These are phyloP conservation scores for Epichloe brachyelytri DNA, from an alignment of 2,329 filamentous ascomycete species.

Conservation along the genomic window DNA sequence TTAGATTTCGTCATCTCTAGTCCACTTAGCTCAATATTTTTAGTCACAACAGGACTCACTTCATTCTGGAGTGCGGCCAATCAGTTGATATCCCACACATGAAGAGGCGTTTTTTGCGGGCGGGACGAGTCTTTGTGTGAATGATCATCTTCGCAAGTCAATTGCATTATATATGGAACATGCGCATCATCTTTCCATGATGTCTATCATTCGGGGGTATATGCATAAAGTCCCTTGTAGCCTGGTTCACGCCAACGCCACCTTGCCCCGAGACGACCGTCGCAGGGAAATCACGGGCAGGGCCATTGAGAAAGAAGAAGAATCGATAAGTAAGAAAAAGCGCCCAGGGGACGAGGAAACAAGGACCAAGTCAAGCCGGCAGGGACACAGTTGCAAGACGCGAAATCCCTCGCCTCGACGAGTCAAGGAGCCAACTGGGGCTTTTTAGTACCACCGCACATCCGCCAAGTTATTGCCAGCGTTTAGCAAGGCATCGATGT, in stretches of 20 bases:
- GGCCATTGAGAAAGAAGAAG: too few species aligned
- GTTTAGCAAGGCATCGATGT: constrained; percentile 49
- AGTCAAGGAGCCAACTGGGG: not conserved
- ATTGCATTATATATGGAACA: not conserved
- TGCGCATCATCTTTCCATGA: not conserved
- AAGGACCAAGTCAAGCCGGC: not conserved
- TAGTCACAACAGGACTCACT: too few species aligned
- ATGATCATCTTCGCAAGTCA: not conserved
- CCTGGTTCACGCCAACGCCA: not conserved
- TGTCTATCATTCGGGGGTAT: not conserved
- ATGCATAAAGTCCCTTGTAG: not conserved
- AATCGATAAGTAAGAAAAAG: too few species aligned
- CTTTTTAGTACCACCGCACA: constrained; percentile 20
- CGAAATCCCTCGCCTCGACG: too few species aligned
- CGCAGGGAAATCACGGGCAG: not conserved
- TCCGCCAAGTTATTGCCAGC: constrained; percentile 17
- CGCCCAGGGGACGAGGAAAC: not conserved
- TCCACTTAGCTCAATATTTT: too few species aligned
- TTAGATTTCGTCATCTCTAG: too few species aligned
- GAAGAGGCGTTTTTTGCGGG: too few species aligned
- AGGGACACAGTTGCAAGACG: not conserved
- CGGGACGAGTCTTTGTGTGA: too few species aligned
- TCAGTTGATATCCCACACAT: too few species aligned
- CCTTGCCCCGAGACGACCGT: not conserved
- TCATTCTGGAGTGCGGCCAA: too few species aligned